Conservation (phyloP, 768 basidiomycete genomes). For the Pisolithus sp. region DNA sequence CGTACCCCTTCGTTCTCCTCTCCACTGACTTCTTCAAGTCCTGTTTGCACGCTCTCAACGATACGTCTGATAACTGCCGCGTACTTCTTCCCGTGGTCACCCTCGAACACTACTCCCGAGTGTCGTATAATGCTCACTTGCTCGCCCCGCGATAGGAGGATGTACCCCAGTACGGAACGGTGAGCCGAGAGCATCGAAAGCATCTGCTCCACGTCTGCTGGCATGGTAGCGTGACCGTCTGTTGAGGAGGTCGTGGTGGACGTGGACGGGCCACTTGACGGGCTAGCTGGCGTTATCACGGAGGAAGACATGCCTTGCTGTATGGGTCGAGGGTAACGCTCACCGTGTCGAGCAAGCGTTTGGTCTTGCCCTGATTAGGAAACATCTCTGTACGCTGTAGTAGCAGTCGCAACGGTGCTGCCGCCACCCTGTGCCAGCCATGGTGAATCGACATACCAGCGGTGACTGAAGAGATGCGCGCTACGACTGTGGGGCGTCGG, state of each 20-base stretch:
- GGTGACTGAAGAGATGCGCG: too few relatives aligned
- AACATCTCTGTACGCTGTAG: too few relatives aligned
- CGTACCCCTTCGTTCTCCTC: conserved; percentile 55
- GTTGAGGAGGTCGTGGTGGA: conserved; percentile 9
- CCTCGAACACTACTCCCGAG: conserved; percentile 80
- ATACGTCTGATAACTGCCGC: conserved; percentile 67
- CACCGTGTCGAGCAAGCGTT: not conserved
- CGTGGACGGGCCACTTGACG: conserved; percentile 1
- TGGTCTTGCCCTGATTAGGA: too few relatives aligned
- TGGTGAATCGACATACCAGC: too few relatives aligned
- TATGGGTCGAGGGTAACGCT: conserved; percentile 12
- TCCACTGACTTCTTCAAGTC: conserved; percentile 69
- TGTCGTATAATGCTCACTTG: conserved; percentile 77
- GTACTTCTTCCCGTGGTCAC: conserved; percentile 74
- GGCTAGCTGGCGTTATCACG: conserved; percentile 8
- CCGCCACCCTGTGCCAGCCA: too few relatives aligned
- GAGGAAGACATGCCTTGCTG: conserved; percentile 6
- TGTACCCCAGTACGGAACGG: conserved; percentile 80
- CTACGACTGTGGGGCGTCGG: too few relatives aligned
- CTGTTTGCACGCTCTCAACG: conserved; percentile 71
- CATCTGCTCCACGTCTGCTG: conserved; percentile 81
- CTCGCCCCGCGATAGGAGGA: conserved; percentile 69
- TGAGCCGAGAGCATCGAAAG: conserved; percentile 71
- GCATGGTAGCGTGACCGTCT: conserved; percentile 30
- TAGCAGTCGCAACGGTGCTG: too few relatives aligned